Evolutionary conservation across 768 basidiomycete species (phyloP).

Genomic region (Collybia mongolica): DNA sequence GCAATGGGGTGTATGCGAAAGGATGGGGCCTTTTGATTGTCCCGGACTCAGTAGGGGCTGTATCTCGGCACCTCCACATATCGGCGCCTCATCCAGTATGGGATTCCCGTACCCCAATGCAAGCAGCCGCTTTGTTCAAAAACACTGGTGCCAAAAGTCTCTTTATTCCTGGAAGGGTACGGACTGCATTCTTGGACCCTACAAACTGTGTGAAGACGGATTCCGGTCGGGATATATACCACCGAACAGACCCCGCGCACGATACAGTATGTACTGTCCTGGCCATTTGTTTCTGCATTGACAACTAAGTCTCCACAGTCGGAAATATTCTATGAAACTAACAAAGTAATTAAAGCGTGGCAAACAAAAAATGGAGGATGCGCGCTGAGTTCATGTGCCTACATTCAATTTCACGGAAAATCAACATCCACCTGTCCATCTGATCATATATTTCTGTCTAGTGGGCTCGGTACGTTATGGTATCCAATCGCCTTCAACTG

Average conservation of each 20-base stretch:
- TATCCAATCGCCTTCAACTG: background rate
- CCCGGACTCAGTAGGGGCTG: conserved; percentile 19
- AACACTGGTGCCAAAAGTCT: conserved; percentile 38
- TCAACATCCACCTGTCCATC: conserved; percentile 29
- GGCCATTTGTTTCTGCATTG: background rate
- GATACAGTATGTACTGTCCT: conserved; percentile 30
- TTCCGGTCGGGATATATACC: conserved; percentile 24
- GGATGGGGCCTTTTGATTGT: conserved; percentile 38
- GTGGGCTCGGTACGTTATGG: conserved; percentile 37
- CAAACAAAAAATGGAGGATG: conserved; percentile 38
- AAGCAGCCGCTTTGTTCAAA: conserved; percentile 40
- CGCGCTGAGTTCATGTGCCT: conserved; percentile 36
- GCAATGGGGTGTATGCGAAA: conserved; percentile 16
- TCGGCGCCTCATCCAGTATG: conserved; percentile 45
- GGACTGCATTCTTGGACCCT: conserved; percentile 28
- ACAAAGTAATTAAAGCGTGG: conserved; percentile 35
- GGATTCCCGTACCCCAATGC: conserved; percentile 35
- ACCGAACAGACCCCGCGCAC: conserved; percentile 47
- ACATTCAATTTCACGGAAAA: conserved; percentile 50
- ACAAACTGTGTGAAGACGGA: conserved; percentile 31
- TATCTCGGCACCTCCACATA: conserved; percentile 34
- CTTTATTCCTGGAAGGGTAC: conserved; percentile 37
- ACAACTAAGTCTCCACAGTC: conserved; percentile 20
- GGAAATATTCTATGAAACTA: conserved; percentile 45
- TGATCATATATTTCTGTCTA: conserved; percentile 44